phyloP scores from a whole-genome alignment of 805 yeast genomes.

The Trichomonascus vanleenenianus region DNA sequence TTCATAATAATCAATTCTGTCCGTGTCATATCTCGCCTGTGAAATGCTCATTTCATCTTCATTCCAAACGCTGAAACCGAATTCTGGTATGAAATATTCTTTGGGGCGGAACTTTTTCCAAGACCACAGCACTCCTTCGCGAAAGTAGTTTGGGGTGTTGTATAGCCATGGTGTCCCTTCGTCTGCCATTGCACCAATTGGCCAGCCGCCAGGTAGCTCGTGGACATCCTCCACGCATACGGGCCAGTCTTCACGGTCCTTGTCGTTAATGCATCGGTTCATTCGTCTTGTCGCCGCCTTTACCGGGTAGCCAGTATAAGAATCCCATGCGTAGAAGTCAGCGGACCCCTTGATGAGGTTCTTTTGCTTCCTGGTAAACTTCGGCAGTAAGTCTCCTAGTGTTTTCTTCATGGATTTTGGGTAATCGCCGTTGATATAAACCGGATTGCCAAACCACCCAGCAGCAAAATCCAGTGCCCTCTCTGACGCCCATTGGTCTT shows the following conservation, averaged over 20 bases:
- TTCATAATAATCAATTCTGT: slow-evolving; percentile 26
- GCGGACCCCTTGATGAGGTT: slow-evolving; percentile 18
- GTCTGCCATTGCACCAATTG: slow-evolving; percentile 12
- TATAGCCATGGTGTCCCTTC: slow-evolving; percentile 21
- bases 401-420: slow-evolving; percentile 22
- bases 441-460: slow-evolving; percentile 26
- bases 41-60: slow-evolving; percentile 23
- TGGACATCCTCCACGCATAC: slow-evolving; percentile 19
- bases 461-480: slow-evolving; percentile 21
- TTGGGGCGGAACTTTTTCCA: slow-evolving; percentile 22
- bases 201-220: slow-evolving; percentile 13
- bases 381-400: slow-evolving; percentile 19
- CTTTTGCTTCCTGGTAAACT: slow-evolving; percentile 24
- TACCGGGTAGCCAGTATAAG: slow-evolving; percentile 24
- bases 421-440: slow-evolving; percentile 25
- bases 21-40: slow-evolving; percentile 24
- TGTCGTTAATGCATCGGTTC: slow-evolving; percentile 19
- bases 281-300: slow-evolving; percentile 3
- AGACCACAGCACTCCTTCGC: slow-evolving; percentile 8
- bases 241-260: slow-evolving; percentile 23
- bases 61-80: slow-evolving; percentile 28
- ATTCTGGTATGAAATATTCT: slow-evolving; percentile 25
- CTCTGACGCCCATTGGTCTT: slow-evolving; percentile 22
- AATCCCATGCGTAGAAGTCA: slow-evolving; percentile 30
- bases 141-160: slow-evolving; percentile 14